phyloP scores from a whole-genome alignment of 2,329 filamentous ascomycete species.

The Sclerotinia glacialis region DNA sequence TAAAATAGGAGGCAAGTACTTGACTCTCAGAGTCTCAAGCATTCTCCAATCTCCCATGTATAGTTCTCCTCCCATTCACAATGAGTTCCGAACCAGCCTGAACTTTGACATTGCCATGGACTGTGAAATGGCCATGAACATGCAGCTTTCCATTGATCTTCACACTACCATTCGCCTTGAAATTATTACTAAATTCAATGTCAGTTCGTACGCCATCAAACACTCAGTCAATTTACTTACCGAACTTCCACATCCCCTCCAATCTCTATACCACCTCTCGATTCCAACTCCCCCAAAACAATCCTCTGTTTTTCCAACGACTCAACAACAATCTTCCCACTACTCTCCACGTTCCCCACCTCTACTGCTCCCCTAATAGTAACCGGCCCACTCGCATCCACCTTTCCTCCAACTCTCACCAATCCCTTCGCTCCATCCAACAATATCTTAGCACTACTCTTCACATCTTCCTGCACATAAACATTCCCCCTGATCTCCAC shows the following conservation, averaged over 20 bases:
- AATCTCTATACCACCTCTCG: conserved; percentile 9
- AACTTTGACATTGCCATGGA: conserved; percentile 28
- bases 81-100: conserved; percentile 26
- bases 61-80: conserved; percentile 32
- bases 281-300: conserved; percentile 25
- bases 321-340: conserved; percentile 25
- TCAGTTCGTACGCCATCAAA: background rate
- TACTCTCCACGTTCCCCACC: conserved; percentile 25
- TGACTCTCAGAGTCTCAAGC: background rate
- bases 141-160: conserved; percentile 28
- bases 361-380: conserved; percentile 8
- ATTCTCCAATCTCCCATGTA: conserved; percentile 30
- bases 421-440: conserved; percentile 12
- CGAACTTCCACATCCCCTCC: conserved; percentile 22
- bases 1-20: background rate
- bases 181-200: conserved; percentile 20
- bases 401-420: conserved; percentile 27
- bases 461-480: conserved; percentile 25
- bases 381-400: conserved; percentile 14
- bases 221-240: conserved; percentile 21
- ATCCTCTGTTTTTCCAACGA: conserved; percentile 15
- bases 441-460: conserved; percentile 25
- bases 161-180: conserved; percentile 23
- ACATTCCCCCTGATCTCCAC: conserved; percentile 23
- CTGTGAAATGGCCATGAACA: conserved; percentile 31